Evolutionary conservation across 2,329 filamentous ascomycete genomes (phyloP).

Genomic region (Fusarium verticillioides): DNA sequence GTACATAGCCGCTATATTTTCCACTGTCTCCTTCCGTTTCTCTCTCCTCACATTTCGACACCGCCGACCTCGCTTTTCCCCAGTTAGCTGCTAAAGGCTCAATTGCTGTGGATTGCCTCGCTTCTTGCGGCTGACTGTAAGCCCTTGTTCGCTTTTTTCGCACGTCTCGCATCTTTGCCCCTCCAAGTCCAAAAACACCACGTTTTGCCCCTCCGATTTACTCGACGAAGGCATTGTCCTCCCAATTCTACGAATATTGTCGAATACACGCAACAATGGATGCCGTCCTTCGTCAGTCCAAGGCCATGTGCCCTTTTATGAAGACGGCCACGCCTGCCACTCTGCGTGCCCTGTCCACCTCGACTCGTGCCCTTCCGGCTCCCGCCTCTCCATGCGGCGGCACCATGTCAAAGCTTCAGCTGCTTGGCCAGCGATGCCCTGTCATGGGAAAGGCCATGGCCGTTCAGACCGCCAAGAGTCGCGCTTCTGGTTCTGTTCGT

Average conservation of each 20-base stretch:
- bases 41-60: background rate
- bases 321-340: conserved; percentile 93
- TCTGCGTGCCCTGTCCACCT: conserved; percentile 86
- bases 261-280: conserved; percentile 73
- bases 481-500: conserved; percentile 61
- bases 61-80: background rate
- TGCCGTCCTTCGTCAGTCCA: conserved; percentile 92
- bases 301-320: conserved; percentile 96
- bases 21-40: background rate
- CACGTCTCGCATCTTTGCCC: conserved; percentile 26
- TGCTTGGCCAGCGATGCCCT: conserved; percentile 92
- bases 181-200: conserved; percentile 18
- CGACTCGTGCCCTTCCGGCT: conserved; percentile 59
- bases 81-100: background rate
- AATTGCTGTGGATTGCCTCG: conserved; percentile 30
- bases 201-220: conserved; percentile 31
- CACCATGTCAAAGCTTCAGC: conserved; percentile 96
- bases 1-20: conserved; percentile 22
- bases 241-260: conserved; percentile 5
- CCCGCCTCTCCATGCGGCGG: conserved; percentile 78
- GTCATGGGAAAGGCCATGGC: conserved; percentile 98
- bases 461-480: conserved; percentile 75
- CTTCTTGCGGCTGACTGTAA: conserved; percentile 23
- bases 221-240: conserved; percentile 15
- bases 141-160: conserved; percentile 29